Percentiles rank a stretch among this genome's conserved stretches.
Evolutionary conservation across 1,284 basidiomycete species (phyloP).

Genomic region (Rhizoctonia solani): DNA sequence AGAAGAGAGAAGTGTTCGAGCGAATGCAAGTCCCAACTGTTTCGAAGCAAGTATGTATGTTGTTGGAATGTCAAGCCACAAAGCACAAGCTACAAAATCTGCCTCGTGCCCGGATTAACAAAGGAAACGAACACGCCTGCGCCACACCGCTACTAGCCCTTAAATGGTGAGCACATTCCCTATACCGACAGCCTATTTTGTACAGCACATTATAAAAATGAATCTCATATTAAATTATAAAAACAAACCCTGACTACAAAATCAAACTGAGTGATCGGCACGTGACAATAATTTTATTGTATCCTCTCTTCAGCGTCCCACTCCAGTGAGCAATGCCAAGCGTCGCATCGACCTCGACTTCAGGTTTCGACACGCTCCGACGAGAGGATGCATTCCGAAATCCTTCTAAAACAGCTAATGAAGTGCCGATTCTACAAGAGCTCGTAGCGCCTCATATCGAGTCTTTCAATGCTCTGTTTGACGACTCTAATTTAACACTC

Average conservation of each 20-base stretch:
- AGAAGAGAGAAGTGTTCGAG: too few relatives aligned
- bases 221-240: background rate
- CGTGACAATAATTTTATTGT: slow-evolving; percentile 32
- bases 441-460: slow-evolving; percentile 94
- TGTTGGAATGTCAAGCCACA: background rate
- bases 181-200: too few relatives aligned
- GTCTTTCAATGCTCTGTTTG: slow-evolving; percentile 95
- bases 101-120: background rate
- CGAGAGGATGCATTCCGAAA: slow-evolving; percentile 82
- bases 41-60: background rate
- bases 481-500: slow-evolving; percentile 72
- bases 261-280: background rate
- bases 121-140: background rate
- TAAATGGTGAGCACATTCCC: background rate
- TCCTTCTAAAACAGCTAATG: slow-evolving; percentile 71
- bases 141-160: background rate
- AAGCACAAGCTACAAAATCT: background rate
- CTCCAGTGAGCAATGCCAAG: slow-evolving; percentile 3
- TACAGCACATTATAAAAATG: background rate
- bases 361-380: slow-evolving; percentile 76
- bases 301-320: background rate
- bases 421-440: slow-evolving; percentile 86
- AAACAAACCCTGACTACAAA: background rate
- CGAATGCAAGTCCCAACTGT: slow-evolving; percentile 15
- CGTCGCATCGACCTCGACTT: slow-evolving; percentile 20